A percentile compares a stretch with the other conserved stretches of the same genome.
Conservation (phyloP, 1,284 basidiomycete genomes). For the Trichosporon asahii region DNA sequence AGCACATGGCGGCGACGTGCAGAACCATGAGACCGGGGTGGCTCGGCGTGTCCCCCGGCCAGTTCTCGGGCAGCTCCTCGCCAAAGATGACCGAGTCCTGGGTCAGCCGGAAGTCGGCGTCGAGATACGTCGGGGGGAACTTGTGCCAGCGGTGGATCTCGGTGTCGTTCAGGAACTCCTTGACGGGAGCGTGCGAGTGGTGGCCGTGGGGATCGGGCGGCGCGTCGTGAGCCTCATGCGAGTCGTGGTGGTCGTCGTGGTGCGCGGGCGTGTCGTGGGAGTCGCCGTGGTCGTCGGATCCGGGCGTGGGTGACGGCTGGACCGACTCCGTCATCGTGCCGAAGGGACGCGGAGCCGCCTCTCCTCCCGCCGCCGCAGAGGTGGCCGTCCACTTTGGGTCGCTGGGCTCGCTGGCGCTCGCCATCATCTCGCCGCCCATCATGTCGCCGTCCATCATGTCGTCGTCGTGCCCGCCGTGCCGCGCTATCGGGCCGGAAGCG, state of each 20-base stretch:
- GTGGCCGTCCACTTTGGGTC: not conserved
- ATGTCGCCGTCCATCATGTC: constrained; percentile 13
- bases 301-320: not conserved
- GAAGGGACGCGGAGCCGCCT: not conserved
- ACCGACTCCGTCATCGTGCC: not conserved
- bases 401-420: too few relatives aligned
- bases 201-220: constrained; percentile 28
- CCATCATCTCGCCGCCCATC: constrained; percentile 15
- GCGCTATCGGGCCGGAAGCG: not conserved
- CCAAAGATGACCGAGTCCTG: constrained; percentile 41
- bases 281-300: not conserved
- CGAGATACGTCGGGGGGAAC: constrained; percentile 43
- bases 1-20: constrained; percentile 34
- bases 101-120: constrained; percentile 41
- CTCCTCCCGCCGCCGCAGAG: not conserved
- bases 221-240: not conserved
- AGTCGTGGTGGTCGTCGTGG: not conserved
- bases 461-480: constrained; percentile 19
- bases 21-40: constrained; percentile 36
- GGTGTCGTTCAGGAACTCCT: constrained; percentile 34
- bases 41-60: constrained; percentile 33
- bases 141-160: constrained; percentile 40
- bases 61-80: constrained; percentile 38
- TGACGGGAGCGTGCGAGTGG: constrained; percentile 33
- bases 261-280: not conserved